Evolutionary conservation across 2,329 filamentous ascomycete species (phyloP).

Genomic region (Meredithiella fracta): DNA sequence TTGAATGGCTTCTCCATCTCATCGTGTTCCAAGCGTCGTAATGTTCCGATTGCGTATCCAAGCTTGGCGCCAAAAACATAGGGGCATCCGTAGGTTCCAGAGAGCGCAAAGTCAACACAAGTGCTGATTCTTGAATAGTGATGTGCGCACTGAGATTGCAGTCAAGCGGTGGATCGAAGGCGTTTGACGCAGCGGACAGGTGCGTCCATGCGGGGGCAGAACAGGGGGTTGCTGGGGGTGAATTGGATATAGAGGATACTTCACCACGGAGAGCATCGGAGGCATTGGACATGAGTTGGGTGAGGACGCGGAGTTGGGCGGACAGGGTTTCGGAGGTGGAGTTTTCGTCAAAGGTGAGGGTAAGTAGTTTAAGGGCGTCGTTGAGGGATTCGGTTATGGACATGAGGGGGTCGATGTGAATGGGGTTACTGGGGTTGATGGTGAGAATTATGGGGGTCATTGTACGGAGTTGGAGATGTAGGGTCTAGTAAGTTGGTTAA

Average conservation of each 20-base stretch:
- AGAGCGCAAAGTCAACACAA: constrained; percentile 53
- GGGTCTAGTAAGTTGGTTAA: constrained; percentile 33
- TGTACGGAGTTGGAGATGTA: constrained; percentile 61
- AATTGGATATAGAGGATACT: not conserved
- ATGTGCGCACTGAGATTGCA: constrained; percentile 59
- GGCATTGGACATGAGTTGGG: constrained; percentile 37
- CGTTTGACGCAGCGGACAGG: constrained; percentile 26
- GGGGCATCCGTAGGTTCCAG: constrained; percentile 50
- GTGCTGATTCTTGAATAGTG: constrained; percentile 49
- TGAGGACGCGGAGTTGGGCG: constrained; percentile 38
- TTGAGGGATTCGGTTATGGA: constrained; percentile 62
- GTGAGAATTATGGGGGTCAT: constrained; percentile 36
- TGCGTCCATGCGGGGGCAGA: constrained; percentile 28
- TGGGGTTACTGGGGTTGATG: constrained; percentile 31
- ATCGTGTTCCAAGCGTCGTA: constrained; percentile 52
- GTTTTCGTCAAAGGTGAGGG: constrained; percentile 48
- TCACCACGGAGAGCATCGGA: constrained; percentile 37
- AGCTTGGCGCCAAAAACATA: constrained; percentile 48
- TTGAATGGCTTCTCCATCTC: constrained; percentile 64
- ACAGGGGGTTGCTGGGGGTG: not conserved
- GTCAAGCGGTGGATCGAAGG: constrained; percentile 31
- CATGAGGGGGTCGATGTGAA: constrained; percentile 53
- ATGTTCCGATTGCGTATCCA: constrained; percentile 50
- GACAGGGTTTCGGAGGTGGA: constrained; percentile 40
- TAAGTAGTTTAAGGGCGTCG: constrained; percentile 66